Percentiles rank a stretch among this genome's conserved stretches.
Conservation (phyloP, 441 rosid genomes). For the Populus tomentosa region DNA sequence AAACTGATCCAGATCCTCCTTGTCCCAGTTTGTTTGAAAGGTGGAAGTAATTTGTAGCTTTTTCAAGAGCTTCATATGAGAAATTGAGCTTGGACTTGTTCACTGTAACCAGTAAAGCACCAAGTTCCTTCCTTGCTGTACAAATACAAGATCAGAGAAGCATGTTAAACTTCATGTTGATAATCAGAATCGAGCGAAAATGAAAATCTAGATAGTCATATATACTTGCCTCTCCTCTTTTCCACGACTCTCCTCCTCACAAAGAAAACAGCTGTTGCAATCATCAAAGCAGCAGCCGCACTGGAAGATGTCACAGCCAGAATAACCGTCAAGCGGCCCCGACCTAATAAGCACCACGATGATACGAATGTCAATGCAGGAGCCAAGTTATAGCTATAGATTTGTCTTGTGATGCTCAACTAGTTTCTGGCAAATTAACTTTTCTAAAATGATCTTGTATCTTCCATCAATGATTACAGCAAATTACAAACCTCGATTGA, state of each 20-base stretch:
- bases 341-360: slow-evolving; percentile 31
- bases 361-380: not conserved
- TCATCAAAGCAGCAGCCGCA: slow-evolving; percentile 44
- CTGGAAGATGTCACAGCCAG: slow-evolving; percentile 43
- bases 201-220: not conserved
- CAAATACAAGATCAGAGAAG: slow-evolving; percentile 13
- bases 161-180: not conserved
- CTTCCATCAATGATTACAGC: not conserved
- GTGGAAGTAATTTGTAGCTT: slow-evolving; percentile 65
- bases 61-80: slow-evolving; percentile 78
- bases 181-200: not conserved
- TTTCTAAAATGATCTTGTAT: not conserved
- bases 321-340: slow-evolving; percentile 38
- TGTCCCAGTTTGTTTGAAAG: slow-evolving; percentile 71
- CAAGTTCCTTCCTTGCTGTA: slow-evolving; percentile 62
- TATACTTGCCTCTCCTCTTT: slow-evolving; percentile 48
- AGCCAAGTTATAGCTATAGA: not conserved
- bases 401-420: not conserved
- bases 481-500: not conserved
- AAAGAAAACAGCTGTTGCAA: slow-evolving; percentile 34
- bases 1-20: slow-evolving; percentile 92
- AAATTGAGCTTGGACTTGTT: slow-evolving; percentile 66
- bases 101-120: slow-evolving; percentile 40
- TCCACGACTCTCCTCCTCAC: slow-evolving; percentile 31
- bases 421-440: not conserved